Evolutionary conservation across 1,284 basidiomycete genomes (phyloP), one percentile per base, ranked within the genome.

Genomic region (Ceratobasidium sp.): DNA sequence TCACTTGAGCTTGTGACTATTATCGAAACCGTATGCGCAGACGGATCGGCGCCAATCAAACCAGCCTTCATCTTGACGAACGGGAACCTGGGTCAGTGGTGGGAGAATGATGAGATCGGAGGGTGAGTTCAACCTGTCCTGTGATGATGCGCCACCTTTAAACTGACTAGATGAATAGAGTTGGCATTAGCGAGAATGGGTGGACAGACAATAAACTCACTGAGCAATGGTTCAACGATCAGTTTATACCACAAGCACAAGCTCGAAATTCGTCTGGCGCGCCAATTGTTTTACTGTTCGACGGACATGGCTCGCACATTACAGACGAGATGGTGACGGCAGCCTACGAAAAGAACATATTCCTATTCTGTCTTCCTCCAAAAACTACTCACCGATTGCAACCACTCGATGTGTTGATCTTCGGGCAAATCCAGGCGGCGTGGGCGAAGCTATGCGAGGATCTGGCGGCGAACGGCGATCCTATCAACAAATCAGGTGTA

Each of bases 261-360:
- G 79, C 65, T 19, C 65, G 75, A 31, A 81, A 82, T 54, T 76
- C 19, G 15, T 67, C 72, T 0, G 63, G 51, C 11, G 79, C 78
- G n/a, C 81, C 81, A 65, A 80, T 79, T 0, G 79, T 86, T 0
- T 79, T 86, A 0, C 82, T 86, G 64, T 77, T 85, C 33, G 84
- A 86, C 79, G 83, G 85, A 3, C 85, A 86, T 73, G 81, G 81
- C 60, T 84, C 82, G 1, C 84, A 85, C 73, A 9, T 48, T n/a
- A 48, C 45, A 9, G n/a, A 48, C n/a, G 45, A 48, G 45, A 48
- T 48, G 45, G 11, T 11, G 45, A 48, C n/a, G 45, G 45, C 45
- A 48, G 11, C 9, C 11, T n/a, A 48, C 45, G 11, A 48, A 48
- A 11, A 9, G n/a, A 48, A n/a, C 45, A 9, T 11, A n/a, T n/a